A percentile compares a stretch with the other conserved stretches of the same genome.
Conservation (phyloP, 495 filamentous ascomycete genomes). For the Tuber umbilicatum region DNA sequence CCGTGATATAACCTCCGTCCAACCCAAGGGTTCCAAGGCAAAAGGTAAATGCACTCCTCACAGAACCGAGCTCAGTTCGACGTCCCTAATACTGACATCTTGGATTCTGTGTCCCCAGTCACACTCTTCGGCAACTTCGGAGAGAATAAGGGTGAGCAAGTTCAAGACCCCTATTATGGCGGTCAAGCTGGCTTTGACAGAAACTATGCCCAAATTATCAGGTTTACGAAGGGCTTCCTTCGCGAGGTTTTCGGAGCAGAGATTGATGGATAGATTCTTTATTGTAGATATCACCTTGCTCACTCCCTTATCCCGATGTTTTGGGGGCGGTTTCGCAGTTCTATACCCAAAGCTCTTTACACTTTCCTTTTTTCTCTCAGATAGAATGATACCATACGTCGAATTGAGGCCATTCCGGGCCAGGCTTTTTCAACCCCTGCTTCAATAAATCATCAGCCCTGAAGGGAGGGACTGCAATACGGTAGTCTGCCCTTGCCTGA, state of each 20-base stretch:
- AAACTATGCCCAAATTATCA: conserved; percentile 72
- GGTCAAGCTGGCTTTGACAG: conserved; percentile 73
- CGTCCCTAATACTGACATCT: not conserved
- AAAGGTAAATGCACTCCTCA: conserved; percentile 41
- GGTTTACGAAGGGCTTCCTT: conserved; percentile 74
- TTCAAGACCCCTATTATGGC: conserved; percentile 92
- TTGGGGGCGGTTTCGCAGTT: not conserved
- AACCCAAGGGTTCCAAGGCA: conserved; percentile 50
- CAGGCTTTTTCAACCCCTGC: not conserved
- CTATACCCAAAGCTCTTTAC: not conserved
- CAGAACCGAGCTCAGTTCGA: conserved; percentile 42
- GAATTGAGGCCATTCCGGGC: conserved; percentile 2
- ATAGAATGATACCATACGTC: not conserved
- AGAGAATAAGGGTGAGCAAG: conserved; percentile 61
- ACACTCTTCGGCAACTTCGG: conserved; percentile 83
- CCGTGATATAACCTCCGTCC: conserved; percentile 57
- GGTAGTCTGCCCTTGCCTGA: not conserved
- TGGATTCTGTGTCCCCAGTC: conserved; percentile 43
- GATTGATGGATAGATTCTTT: not conserved
- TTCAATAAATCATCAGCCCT: not conserved
- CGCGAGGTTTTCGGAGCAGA: conserved; percentile 36
- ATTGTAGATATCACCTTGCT: not conserved
- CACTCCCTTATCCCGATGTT: not conserved
- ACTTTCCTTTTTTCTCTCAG: not conserved
- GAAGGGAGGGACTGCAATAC: not conserved